phyloP scores from a whole-genome alignment of 345 rosid species.

The Aethionema arabicum region DNA sequence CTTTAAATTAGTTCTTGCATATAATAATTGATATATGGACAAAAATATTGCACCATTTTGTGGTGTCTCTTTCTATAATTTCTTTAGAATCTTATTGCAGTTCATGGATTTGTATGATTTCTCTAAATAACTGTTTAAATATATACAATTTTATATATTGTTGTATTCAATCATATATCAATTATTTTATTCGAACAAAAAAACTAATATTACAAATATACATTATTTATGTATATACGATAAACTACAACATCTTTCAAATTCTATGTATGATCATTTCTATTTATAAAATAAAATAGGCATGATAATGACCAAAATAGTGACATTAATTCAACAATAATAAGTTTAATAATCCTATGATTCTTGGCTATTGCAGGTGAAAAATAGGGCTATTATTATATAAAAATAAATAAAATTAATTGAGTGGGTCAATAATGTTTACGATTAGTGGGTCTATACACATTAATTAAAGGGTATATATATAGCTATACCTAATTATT shows the following conservation, averaged over 20 bases:
- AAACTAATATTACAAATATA: neutral
- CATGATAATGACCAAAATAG: slow-evolving; percentile 14
- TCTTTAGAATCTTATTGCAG: neutral
- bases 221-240: too few species aligned
- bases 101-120: too few species aligned
- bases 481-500: neutral
- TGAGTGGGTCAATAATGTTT: slow-evolving; percentile 19
- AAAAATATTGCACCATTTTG: neutral
- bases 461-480: slow-evolving; percentile 5
- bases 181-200: too few species aligned
- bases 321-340: slow-evolving; percentile 1
- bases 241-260: too few species aligned
- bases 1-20: slow-evolving; percentile 15
- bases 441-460: slow-evolving; percentile 4
- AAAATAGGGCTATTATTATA: slow-evolving; percentile 14
- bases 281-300: neutral
- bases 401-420: neutral
- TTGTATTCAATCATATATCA: too few species aligned
- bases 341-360: slow-evolving; percentile 15
- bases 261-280: too few species aligned
- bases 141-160: too few species aligned
- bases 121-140: too few species aligned
- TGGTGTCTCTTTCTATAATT: slow-evolving; percentile 2
- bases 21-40: neutral
- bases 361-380: slow-evolving; percentile 5